These are phyloP conservation scores for Phanerodontia chrysosporium DNA, from an alignment of 768 basidiomycete species.

Conservation along the genomic window DNA sequence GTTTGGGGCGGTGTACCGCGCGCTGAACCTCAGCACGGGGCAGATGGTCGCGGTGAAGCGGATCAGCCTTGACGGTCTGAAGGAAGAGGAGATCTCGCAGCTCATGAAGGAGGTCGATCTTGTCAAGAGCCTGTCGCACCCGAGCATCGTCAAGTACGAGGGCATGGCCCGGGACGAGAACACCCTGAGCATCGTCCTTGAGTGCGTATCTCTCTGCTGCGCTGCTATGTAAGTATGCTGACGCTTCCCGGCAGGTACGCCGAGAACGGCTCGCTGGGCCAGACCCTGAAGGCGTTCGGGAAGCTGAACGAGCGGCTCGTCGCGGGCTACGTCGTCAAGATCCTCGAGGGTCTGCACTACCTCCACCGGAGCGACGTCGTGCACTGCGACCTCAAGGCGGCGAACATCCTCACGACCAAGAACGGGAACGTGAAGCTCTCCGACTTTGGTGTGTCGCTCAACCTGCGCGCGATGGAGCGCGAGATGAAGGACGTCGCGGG, in stretches of 20 bases:
- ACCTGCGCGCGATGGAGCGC: conserved; percentile 84
- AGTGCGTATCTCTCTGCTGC: conserved; percentile 54
- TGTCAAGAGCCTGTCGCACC: conserved; percentile 86
- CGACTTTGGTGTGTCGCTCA: conserved; percentile 96
- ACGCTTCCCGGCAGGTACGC: conserved; percentile 61
- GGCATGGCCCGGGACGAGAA: conserved; percentile 90
- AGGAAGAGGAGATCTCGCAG: conserved; percentile 85
- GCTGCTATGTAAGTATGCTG: conserved; percentile 14
- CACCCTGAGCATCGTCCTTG: conserved; percentile 87
- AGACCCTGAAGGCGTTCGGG: conserved; percentile 91
- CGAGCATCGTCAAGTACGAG: conserved; percentile 96
- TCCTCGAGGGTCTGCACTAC: conserved; percentile 92
- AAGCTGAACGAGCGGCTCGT: conserved; percentile 90
- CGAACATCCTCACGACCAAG: conserved; percentile 98
- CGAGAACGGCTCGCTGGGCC: conserved; percentile 93
- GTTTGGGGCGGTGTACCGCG: conserved; percentile 94
- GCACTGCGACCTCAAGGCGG: conserved; percentile 97
- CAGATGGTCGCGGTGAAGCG: conserved; percentile 99
- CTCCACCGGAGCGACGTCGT: conserved; percentile 88
- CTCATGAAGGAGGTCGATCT: conserved; percentile 94
- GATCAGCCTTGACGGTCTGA: conserved; percentile 84
- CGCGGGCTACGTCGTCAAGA: conserved; percentile 92
- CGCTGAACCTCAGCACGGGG: conserved; percentile 88
- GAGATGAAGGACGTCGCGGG: conserved; percentile 86
- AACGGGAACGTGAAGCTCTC: conserved; percentile 95